Evolutionary conservation across 148 eudicot genomes (phyloP), one percentile per base, ranked within the genome.

Genomic region (Silene conica): DNA sequence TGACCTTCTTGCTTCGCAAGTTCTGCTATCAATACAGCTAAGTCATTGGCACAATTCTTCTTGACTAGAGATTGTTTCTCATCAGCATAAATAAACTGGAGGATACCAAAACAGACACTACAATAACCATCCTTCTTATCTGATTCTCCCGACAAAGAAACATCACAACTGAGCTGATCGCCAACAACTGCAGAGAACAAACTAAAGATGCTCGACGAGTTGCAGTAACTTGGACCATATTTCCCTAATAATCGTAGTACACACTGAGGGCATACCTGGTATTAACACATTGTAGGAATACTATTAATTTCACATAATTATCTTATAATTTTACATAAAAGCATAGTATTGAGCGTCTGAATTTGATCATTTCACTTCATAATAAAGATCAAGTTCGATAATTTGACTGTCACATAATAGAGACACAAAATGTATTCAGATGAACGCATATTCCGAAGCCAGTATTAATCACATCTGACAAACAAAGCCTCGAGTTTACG

Each of bases 181-280:
- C 56, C 72, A 28, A 79, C 50, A 25, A 75, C 71, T 19, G 70
- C 73, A 54, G 63, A 61, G 60, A 90, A 69, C 56, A 54, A n/a
- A 22, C 77, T 64, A 63, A 77, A 62, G 5, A 84, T 71, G 14
- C 78, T 75, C 22, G 78, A 82, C 19, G 85, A 70, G 59, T 15
- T 68, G 72, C 83, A 73, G 79, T 78, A 84, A 48, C 76, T 50
- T 69, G 83, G 81, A 66, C 84, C 85, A 10, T 86, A 81, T 69
- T 83, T 72, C 63, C 88, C 89, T 74, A 95, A 85, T 74, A 89
- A 77, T 65, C 93, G 82, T 54, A 90, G 85, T 46, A 92, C 83
- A 80, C 98, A 95, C 64, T 84, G 84, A 43, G 74, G 71, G 73
- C 97, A 95, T 52, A 86, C 92, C 98, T 91, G 82, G 59, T 77